Percentiles rank a stretch among this genome's conserved stretches.
Evolutionary conservation across 2,329 filamentous ascomycete species (phyloP).

Genomic region (Hirsutella minnesotensis): DNA sequence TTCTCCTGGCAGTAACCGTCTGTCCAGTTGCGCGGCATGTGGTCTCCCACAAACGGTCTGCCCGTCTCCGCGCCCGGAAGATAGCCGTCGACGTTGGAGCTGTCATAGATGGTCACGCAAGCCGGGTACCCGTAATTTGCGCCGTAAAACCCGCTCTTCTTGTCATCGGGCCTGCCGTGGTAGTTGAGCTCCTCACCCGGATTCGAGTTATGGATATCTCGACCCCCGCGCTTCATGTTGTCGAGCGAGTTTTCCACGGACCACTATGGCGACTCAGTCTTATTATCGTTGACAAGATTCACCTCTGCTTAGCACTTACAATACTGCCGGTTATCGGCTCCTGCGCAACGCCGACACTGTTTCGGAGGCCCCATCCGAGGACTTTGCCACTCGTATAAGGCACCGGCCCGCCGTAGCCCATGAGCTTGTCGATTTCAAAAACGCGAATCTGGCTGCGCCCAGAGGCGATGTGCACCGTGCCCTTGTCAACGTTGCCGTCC

Average conservation of each 20-base stretch:
- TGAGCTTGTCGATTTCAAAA: slow-evolving; percentile 19
- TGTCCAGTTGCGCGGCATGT: slow-evolving; percentile 8
- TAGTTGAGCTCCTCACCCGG: slow-evolving; percentile 64
- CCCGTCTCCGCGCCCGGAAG: slow-evolving; percentile 16
- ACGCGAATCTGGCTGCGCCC: slow-evolving; percentile 52
- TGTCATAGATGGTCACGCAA: slow-evolving; percentile 48
- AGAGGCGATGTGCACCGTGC: slow-evolving; percentile 32
- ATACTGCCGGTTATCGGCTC: slow-evolving; percentile 35
- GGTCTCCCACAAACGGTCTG: slow-evolving; percentile 12
- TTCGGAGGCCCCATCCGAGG: slow-evolving; percentile 55
- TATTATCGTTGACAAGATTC: no score
- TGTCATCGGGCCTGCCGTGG: slow-evolving; percentile 40
- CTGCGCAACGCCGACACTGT: slow-evolving; percentile 56
- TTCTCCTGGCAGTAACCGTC: slow-evolving; percentile 12
- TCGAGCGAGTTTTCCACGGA: slow-evolving; percentile 58
- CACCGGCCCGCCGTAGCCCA: slow-evolving; percentile 9
- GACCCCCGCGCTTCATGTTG: slow-evolving; percentile 38
- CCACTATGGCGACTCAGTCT: slow-evolving; percentile 17
- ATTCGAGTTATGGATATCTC: slow-evolving; percentile 52
- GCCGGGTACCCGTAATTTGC: slow-evolving; percentile 52
- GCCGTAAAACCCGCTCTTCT: slow-evolving; percentile 12
- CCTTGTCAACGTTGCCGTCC: slow-evolving; percentile 42
- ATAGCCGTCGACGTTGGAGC: slow-evolving; percentile 16
- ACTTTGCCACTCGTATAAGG: slow-evolving; percentile 32
- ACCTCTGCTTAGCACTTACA: slow-evolving; percentile 8